These are phyloP conservation scores for Fomitiporia mediterranea DNA, from an alignment of 1,284 basidiomycete genomes.

Conservation along the genomic window DNA sequence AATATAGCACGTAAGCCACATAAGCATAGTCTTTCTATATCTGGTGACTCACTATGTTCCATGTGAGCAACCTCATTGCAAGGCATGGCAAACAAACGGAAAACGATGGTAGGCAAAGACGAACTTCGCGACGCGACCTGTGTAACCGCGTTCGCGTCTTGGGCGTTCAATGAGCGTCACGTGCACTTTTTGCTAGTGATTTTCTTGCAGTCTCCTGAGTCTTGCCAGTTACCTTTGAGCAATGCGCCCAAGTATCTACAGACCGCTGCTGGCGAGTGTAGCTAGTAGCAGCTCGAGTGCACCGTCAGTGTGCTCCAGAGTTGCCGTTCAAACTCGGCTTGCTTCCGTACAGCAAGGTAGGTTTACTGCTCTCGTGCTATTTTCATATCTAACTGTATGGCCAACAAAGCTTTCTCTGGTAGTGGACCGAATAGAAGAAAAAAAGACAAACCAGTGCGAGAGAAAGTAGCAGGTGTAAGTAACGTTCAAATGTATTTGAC, in stretches of 20 bases:
- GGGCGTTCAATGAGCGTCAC: background rate
- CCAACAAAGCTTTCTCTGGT: constrained; percentile 9
- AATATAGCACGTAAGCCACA: constrained; percentile 19
- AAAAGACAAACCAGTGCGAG: constrained; percentile 10
- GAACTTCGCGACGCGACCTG: background rate
- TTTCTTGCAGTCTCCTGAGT: background rate
- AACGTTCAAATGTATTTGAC: background rate
- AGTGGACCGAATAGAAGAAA: constrained; percentile 5
- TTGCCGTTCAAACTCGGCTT: constrained; percentile 7
- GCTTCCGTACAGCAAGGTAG: constrained; percentile 11
- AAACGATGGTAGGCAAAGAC: background rate
- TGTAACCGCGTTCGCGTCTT: background rate
- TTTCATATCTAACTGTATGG: no score
- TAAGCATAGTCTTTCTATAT: background rate
- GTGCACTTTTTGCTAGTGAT: constrained; percentile 2
- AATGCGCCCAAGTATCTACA: constrained; percentile 7
- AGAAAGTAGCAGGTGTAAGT: constrained; percentile 12
- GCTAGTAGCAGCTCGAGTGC: background rate
- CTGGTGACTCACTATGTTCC: constrained; percentile 54
- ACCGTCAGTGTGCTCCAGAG: background rate
- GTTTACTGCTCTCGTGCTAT: background rate
- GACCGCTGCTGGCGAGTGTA: constrained; percentile 4
- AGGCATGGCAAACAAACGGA: background rate
- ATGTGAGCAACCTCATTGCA: constrained; percentile 46
- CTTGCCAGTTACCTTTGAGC: background rate